A percentile compares a stretch with the other conserved stretches of the same genome.
Evolutionary conservation across 192 early-diverging fungal genomes (phyloP).

Genomic region (Entomortierella chlamydospora): DNA sequence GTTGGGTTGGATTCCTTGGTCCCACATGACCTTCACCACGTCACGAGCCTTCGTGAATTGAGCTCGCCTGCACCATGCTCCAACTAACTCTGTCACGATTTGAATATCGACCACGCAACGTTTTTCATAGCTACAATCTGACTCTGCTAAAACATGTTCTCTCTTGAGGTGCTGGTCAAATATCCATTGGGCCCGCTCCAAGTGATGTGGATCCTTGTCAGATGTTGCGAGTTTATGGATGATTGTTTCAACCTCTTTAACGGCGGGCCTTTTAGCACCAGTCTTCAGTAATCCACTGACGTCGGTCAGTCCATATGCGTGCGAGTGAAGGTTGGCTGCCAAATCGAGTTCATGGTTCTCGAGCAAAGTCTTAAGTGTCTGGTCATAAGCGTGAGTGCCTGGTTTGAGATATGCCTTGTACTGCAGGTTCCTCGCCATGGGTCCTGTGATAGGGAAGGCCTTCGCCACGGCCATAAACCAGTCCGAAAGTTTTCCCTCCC

Average conservation of each 20-base stretch:
- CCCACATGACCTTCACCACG: constrained; percentile 20
- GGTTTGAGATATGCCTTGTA: neutral
- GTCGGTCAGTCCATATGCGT: constrained; percentile 6
- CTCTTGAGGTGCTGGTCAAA: constrained; percentile 30
- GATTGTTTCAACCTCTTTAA: constrained; percentile 9
- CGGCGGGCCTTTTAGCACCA: neutral
- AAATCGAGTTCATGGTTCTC: constrained; percentile 23
- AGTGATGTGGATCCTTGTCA: neutral
- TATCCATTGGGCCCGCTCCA: constrained; percentile 36
- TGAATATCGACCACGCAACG: constrained; percentile 2
- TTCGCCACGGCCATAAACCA: constrained; percentile 29
- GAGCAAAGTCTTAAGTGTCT: constrained; percentile 10
- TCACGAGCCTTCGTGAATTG: constrained; percentile 12
- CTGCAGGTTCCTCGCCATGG: constrained; percentile 28
- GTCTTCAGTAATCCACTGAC: neutral
- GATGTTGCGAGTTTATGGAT: constrained; percentile 17
- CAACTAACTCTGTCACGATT: constrained; percentile 24
- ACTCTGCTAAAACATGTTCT: neutral
- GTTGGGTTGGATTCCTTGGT: constrained; percentile 21
- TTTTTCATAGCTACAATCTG: no score
- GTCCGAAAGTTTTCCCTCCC: constrained; percentile 30
- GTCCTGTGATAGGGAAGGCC: constrained; percentile 4
- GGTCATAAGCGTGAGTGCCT: constrained; percentile 3
- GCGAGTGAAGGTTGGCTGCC: constrained; percentile 15
- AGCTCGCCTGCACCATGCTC: constrained; percentile 35